Evolutionary conservation across 768 basidiomycete genomes (phyloP), one percentile per base, ranked within the genome.

Genomic region (Mycena venus): DNA sequence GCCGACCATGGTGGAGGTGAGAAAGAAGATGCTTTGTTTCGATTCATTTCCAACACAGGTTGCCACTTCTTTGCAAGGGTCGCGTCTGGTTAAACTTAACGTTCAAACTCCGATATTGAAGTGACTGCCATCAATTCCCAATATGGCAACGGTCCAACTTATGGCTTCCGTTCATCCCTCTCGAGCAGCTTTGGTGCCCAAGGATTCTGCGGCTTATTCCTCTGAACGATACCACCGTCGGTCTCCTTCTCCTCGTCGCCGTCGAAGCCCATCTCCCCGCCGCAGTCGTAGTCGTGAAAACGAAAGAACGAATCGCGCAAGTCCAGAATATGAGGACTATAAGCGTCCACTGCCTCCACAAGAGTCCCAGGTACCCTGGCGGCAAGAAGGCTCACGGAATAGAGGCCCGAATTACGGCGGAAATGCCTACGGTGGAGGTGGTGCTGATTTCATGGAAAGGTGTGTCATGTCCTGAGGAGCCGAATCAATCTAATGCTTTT

Each of bases 121-220:
- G n/a, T n/a, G n/a, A n/a, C n/a, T n/a, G n/a, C n/a, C n/a, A n/a
- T n/a, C n/a, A n/a, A n/a, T n/a, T n/a, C n/a, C n/a, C n/a, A n/a
- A n/a, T n/a, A n/a, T n/a, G n/a, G n/a, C 58, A 59, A 23, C 23
- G 9, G 14, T 23, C 9, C 5, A 49, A 25, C 23, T 53, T 27
- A 94, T 95, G 94, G 93, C 93, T 31, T 91, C 90, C 23, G 87
- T 95, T 7, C 94, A 95, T 78, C 94, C 94, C 29, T 94, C 93
- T 12, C 89, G 94, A 62, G 85, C 93, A 85, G 90, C 85, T 31
- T 84, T 94, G 6, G 91, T 95, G 23, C 91, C 93, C 44, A 89
- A 84, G 68, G 84, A 86, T 40, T 75, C 82, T 65, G 79, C 70
- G 78, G 72, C 65, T 34, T 74, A 42, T 8, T 75, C 77, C 11